phyloP scores from a whole-genome alignment of 192 early-diverging fungal genomes.

The Coemansia pectinata region DNA sequence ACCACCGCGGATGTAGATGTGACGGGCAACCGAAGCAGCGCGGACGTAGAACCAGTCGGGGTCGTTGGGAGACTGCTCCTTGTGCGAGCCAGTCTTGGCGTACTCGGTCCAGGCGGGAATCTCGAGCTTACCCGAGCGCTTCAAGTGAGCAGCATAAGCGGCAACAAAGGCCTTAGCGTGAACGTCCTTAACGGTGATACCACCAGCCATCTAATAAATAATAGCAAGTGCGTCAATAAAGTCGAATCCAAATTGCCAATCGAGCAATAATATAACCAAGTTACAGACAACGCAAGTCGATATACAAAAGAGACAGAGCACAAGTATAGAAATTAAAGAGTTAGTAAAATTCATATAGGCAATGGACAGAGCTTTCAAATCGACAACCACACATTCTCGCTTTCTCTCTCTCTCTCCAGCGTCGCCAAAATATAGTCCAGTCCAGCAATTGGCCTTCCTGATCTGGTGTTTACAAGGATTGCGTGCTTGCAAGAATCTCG shows the following conservation, averaged over 20 bases:
- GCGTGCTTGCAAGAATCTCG: neutral
- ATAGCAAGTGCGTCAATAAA: neutral
- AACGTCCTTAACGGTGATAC: slow-evolving; percentile 98
- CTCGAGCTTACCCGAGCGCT: slow-evolving; percentile 97
- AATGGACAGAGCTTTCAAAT: too few relatives aligned
- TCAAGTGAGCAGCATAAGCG: slow-evolving; percentile 99
- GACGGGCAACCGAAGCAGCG: slow-evolving; percentile 93
- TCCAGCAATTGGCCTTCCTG: neutral
- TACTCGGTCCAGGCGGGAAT: slow-evolving; percentile 99
- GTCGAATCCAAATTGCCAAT: slow-evolving; percentile 2
- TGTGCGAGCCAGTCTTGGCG: slow-evolving; percentile 96
- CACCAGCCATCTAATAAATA: slow-evolving; percentile 57
- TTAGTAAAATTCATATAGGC: neutral
- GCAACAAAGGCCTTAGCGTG: slow-evolving; percentile 92
- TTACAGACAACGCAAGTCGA: neutral
- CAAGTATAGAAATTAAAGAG: neutral
- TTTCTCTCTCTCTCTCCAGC: neutral
- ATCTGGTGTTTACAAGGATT: neutral
- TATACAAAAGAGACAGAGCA: neutral
- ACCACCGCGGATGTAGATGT: slow-evolving; percentile 91
- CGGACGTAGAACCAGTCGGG: slow-evolving; percentile 99
- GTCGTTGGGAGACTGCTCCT: slow-evolving; percentile 98
- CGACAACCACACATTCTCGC: too few relatives aligned
- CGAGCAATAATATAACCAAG: neutral
- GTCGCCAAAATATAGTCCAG: neutral